Evolutionary conservation across 495 filamentous ascomycete genomes (phyloP), one percentile per base, ranked within the genome.

Genomic region (Aspergillus asperescens): DNA sequence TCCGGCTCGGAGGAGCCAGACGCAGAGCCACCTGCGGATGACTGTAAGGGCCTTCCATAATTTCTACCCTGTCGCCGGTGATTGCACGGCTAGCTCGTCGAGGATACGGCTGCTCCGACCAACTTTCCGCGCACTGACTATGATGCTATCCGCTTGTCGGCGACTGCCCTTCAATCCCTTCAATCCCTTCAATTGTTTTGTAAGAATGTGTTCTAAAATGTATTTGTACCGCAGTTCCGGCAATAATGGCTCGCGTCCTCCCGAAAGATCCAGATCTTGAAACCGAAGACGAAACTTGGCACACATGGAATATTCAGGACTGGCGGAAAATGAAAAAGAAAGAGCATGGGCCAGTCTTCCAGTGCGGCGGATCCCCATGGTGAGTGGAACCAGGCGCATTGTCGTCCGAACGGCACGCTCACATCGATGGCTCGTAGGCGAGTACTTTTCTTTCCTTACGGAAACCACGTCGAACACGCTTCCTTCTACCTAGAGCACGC

Each of bases 401-500:
- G 10, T 16, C 29, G 39, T 22, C 34, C 9, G 13, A 46, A 25
- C 1, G 13, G 5, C 46, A 24, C 15, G 20, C 35, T 38, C 69
- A 52, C 72, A 15, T 24, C 41, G 1, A 15, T 20, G 10, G 27
- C 25, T 35, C 24, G 35, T 59, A 91, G 87, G 91, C 87, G 90
- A 57, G 85, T 97, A 61, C 82, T 99, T 19, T 89, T 97, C 58
- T 99, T 96, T 64, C 93, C 93, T 0, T 88, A 82, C 42, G 93
- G 93, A 39, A 99, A 99, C 59, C 88, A 93, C 55, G 84, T 88
- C 38, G 92, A 97, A 57, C 84, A 86, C 55, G 87, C 85, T 37
- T 97, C 94, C 2, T 87, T 99, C 64, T 99, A 99, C 70, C 81
- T 99, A 23, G 93, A 99, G 69, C 93, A 97, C 59, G 93, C 88